These are phyloP conservation scores for Obelidium mucronatum DNA, from an alignment of 192 early-diverging fungal species.

Conservation along the genomic window DNA sequence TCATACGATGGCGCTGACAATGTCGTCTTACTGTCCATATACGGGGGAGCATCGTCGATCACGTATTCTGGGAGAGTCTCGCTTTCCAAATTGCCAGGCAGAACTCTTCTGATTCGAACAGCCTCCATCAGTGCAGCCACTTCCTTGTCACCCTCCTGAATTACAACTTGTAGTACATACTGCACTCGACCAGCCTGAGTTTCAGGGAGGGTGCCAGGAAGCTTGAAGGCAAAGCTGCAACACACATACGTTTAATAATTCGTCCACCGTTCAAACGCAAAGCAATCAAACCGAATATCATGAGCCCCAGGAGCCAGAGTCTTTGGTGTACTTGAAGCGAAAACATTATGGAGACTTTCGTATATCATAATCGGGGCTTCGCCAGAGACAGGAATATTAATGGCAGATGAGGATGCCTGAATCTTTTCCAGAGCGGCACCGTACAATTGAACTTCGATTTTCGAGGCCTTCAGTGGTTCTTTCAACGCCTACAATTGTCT, in stretches of 20 bases:
- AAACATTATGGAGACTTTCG: slow-evolving; percentile 9
- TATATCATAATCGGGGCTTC: slow-evolving; percentile 2
- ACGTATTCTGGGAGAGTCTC: background rate
- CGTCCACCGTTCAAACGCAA: background rate
- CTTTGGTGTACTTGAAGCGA: background rate
- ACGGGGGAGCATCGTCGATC: background rate
- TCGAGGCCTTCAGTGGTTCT: background rate
- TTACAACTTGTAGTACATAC: slow-evolving; percentile 15
- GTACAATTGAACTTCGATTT: background rate
- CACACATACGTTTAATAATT: background rate
- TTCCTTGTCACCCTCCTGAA: background rate
- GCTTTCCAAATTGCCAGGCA: slow-evolving; percentile 4
- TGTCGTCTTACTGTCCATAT: background rate
- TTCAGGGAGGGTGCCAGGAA: slow-evolving; percentile 22
- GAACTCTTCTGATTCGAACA: slow-evolving; percentile 19
- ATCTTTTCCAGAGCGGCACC: background rate
- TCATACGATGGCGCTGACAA: background rate
- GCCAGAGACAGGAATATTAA: background rate
- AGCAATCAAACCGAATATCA: slow-evolving; percentile 6
- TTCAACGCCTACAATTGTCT: background rate
- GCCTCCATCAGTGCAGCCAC: slow-evolving; percentile 30
- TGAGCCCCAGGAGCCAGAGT: slow-evolving; percentile 28
- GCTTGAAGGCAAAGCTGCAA: slow-evolving; percentile 34
- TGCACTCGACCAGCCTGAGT: slow-evolving; percentile 26
- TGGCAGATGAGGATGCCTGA: background rate